Evolutionary conservation across 2,329 filamentous ascomycete species (phyloP).

Genomic region (Cyanodermella asteris): DNA sequence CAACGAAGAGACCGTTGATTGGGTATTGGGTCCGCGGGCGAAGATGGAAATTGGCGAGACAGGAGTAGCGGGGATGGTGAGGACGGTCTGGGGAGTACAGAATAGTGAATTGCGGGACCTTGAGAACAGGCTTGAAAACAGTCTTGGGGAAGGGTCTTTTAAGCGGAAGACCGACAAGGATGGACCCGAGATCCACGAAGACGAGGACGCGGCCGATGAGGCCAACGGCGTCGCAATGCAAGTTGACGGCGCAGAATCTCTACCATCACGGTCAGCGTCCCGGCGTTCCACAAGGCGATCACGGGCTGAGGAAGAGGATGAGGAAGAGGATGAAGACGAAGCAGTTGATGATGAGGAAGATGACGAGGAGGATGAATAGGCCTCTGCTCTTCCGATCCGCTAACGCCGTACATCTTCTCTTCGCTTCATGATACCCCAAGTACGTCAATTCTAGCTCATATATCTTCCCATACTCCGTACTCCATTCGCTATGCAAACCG

Average conservation of each 20-base stretch:
- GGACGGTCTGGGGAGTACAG: slow-evolving; percentile 30
- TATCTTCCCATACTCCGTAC: too few relatives aligned
- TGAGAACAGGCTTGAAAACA: slow-evolving; percentile 7
- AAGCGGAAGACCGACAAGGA: slow-evolving; percentile 18
- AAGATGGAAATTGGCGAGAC: slow-evolving; percentile 66
- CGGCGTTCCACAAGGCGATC: too few relatives aligned
- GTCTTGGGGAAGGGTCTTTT: slow-evolving; percentile 7
- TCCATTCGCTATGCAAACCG: too few relatives aligned
- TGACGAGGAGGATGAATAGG: slow-evolving; percentile 14
- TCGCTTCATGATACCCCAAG: too few relatives aligned
- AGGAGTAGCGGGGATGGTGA: slow-evolving; percentile 50
- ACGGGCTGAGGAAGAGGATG: neutral
- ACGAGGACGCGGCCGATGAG: slow-evolving; percentile 6
- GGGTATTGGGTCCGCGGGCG: slow-evolving; percentile 64
- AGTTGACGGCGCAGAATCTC: too few relatives aligned
- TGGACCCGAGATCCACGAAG: slow-evolving; percentile 7
- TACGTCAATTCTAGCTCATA: too few relatives aligned
- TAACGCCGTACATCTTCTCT: too few relatives aligned
- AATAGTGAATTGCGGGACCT: slow-evolving; percentile 18
- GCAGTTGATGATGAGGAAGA: slow-evolving; percentile 20
- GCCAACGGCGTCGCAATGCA: slow-evolving; percentile 1
- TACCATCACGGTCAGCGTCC: too few relatives aligned
- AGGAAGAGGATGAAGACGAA: slow-evolving; percentile 11
- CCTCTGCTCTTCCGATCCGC: too few relatives aligned
- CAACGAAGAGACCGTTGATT: slow-evolving; percentile 56